A percentile compares a stretch with the other conserved stretches of the same genome.
These are phyloP conservation scores for Tritrichomonas foetus DNA, from an alignment of 208 protist species.

Conservation along the genomic window DNA sequence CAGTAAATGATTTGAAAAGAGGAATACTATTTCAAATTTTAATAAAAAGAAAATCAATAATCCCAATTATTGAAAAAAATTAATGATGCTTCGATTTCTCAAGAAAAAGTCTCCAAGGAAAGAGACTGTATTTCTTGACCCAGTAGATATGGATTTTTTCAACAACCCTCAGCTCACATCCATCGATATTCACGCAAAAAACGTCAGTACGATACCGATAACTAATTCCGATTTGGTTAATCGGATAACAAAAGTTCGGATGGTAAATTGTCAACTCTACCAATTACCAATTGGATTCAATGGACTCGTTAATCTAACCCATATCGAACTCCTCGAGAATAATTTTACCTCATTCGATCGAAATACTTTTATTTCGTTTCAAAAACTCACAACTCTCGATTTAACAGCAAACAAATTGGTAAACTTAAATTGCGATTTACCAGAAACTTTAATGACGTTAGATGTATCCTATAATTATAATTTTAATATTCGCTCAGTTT, in stretches of 20 bases:
- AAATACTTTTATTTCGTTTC: not conserved
- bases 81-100: too few species aligned
- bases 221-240: not conserved
- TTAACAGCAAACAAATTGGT: not conserved
- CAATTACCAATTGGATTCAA: not conserved
- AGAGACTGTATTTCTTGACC: not conserved
- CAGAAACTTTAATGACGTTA: not conserved
- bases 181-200: not conserved
- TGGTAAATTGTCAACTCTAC: not conserved
- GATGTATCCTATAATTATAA: not conserved
- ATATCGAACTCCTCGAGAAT: not conserved
- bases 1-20: too few species aligned
- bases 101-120: too few species aligned
- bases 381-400: not conserved
- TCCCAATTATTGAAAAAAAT: too few species aligned
- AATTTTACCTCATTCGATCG: not conserved
- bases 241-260: not conserved
- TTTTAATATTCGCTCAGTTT: not conserved
- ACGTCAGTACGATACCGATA: not conserved
- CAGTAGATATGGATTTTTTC: not conserved
- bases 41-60: too few species aligned
- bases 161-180: not conserved
- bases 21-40: too few species aligned
- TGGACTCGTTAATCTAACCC: not conserved
- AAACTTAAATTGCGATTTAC: not conserved